These are phyloP conservation scores for Dunaliella sp. DNA, from an alignment of 139 green algal genomes.

Conservation along the genomic window DNA sequence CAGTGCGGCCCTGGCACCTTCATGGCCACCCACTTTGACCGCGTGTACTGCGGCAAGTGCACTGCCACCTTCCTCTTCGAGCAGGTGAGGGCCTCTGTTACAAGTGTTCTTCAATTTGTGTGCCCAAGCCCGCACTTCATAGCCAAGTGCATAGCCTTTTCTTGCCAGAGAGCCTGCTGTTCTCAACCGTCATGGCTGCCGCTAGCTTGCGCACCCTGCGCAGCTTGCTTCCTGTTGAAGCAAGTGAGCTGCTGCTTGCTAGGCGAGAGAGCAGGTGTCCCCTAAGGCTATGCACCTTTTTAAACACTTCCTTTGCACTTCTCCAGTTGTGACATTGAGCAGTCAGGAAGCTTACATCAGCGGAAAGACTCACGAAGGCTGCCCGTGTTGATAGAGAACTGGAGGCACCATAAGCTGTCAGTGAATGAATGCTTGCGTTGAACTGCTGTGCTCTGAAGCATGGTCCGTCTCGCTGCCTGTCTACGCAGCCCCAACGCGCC, in stretches of 20 bases:
- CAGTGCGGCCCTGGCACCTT: slow-evolving; percentile 94
- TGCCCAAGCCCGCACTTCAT: neutral
- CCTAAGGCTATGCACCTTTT: neutral
- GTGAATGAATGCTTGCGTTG: neutral
- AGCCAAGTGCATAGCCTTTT: neutral
- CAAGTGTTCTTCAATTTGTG: neutral
- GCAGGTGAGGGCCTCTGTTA: slow-evolving; percentile 26
- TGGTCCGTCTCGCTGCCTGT: neutral
- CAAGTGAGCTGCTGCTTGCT: neutral
- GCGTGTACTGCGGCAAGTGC: slow-evolving; percentile 97
- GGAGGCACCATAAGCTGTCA: neutral
- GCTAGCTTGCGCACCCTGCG: neutral
- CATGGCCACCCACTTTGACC: slow-evolving; percentile 98
- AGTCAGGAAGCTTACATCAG: neutral
- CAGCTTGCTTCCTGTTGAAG: neutral
- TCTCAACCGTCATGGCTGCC: neutral
- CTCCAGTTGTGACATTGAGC: too few relatives aligned
- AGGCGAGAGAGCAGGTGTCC: neutral
- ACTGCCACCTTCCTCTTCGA: slow-evolving; percentile 62
- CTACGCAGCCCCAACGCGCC: neutral
- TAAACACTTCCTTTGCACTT: neutral
- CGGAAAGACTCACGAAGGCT: neutral
- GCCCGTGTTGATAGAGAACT: neutral
- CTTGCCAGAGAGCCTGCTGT: neutral
- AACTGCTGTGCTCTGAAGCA: neutral